These are phyloP conservation scores for Phaseolus lunatus DNA, from an alignment of 306 rosid genomes.

Conservation along the genomic window DNA sequence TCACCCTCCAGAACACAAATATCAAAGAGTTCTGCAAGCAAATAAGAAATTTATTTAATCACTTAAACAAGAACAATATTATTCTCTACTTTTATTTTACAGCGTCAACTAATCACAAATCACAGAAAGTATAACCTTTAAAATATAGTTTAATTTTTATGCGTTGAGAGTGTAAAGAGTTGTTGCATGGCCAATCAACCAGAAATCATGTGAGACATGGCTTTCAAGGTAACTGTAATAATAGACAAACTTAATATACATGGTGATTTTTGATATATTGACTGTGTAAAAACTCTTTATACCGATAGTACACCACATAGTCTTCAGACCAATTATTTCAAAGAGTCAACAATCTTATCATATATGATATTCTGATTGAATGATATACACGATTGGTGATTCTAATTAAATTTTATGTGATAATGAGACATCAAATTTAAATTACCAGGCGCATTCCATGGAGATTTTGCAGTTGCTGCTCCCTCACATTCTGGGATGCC, in stretches of 20 bases:
- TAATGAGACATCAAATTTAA: neutral
- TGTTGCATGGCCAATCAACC: neutral
- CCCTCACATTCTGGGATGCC: conserved; percentile 95
- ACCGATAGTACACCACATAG: too few relatives aligned
- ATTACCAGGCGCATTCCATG: conserved; percentile 41
- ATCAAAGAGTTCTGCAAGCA: conserved; percentile 78
- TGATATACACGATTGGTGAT: neutral
- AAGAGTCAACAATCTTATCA: neutral
- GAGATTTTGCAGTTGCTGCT: conserved; percentile 72
- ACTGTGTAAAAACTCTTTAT: too few relatives aligned
- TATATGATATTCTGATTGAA: neutral
- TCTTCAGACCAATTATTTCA: too few relatives aligned
- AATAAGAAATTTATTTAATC: conserved; percentile 15
- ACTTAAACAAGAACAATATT: neutral
- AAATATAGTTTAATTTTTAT: neutral
- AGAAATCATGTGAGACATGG: neutral
- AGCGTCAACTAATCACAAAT: neutral
- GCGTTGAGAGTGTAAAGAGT: neutral
- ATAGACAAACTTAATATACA: neutral
- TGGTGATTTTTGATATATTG: too few relatives aligned
- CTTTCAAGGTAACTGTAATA: neutral
- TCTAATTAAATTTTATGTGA: neutral
- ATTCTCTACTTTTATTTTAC: neutral
- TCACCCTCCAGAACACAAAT: conserved; percentile 79
- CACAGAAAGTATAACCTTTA: neutral